Evolutionary conservation across 495 filamentous ascomycete species (phyloP).

Genomic region (Penicillium canescens): DNA sequence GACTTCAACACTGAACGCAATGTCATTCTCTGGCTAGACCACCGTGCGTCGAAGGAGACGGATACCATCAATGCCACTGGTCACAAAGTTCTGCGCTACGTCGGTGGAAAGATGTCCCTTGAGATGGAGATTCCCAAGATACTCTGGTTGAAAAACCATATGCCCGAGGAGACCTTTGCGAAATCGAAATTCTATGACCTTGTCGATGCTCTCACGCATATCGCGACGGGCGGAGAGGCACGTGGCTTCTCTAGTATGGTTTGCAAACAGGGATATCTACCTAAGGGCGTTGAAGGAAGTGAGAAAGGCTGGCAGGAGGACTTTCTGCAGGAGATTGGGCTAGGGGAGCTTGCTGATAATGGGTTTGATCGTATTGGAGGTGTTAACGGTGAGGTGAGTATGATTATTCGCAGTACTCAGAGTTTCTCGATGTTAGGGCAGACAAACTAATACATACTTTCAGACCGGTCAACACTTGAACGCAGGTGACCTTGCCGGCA

Average conservation of each 20-base stretch:
- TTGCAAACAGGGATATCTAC: constrained; percentile 88
- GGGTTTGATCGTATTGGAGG: background rate
- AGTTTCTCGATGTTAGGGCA: background rate
- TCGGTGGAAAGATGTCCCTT: constrained; percentile 87
- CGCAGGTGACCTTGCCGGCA: constrained; percentile 78
- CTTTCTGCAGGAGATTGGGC: constrained; percentile 50
- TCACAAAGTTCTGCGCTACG: constrained; percentile 81
- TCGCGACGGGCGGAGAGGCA: constrained; percentile 84
- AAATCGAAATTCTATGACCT: constrained; percentile 90
- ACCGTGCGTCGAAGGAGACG: constrained; percentile 78
- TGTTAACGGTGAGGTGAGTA: constrained; percentile 1
- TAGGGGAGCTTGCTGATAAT: background rate
- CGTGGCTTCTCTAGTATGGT: constrained; percentile 81
- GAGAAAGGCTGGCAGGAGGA: constrained; percentile 92
- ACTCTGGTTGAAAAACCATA: constrained; percentile 87
- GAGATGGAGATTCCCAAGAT: constrained; percentile 96
- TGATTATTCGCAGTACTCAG: background rate
- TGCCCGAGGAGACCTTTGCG: constrained; percentile 76
- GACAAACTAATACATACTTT: too few species aligned
- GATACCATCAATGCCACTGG: constrained; percentile 78
- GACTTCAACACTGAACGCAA: constrained; percentile 77
- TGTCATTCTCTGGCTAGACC: constrained; percentile 82
- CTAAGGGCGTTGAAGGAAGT: constrained; percentile 83
- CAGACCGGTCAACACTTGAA: constrained; percentile 80
- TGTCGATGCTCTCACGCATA: constrained; percentile 77